phyloP scores from a whole-genome alignment of 495 filamentous ascomycete species.

The Podospora pseudocomata region DNA sequence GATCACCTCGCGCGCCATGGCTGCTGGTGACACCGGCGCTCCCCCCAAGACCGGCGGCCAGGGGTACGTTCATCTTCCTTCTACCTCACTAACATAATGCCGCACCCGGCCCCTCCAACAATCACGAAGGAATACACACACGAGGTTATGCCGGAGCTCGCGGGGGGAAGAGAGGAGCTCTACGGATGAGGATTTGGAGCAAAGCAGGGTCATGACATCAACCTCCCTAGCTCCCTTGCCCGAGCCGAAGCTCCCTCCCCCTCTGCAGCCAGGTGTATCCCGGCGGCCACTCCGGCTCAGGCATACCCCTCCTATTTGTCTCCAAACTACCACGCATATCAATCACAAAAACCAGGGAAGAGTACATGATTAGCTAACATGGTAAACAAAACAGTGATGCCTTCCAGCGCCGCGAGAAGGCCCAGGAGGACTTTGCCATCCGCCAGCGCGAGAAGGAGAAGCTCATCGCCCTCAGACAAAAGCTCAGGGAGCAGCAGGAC shows the following conservation, averaged over 20 bases:
- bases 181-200: background rate
- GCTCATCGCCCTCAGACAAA: slow-evolving; percentile 68
- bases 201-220: background rate
- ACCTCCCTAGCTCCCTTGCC: background rate
- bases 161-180: background rate
- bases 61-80: slow-evolving; percentile 36
- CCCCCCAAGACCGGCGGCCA: slow-evolving; percentile 47
- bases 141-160: background rate
- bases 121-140: background rate
- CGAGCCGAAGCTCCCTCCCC: background rate
- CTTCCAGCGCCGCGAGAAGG: slow-evolving; percentile 87
- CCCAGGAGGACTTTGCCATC: slow-evolving; percentile 80
- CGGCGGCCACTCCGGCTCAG: background rate
- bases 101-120: background rate
- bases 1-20: slow-evolving; percentile 58
- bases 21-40: slow-evolving; percentile 66
- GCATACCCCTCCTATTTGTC: background rate
- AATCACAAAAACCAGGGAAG: background rate
- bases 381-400: slow-evolving; percentile 58
- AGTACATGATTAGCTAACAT: slow-evolving; percentile 2
- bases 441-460: slow-evolving; percentile 80
- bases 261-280: background rate
- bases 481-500: slow-evolving; percentile 72
- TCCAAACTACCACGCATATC: background rate
- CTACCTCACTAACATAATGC: background rate